Evolutionary conservation across 495 filamentous ascomycete species (phyloP), one percentile per base, ranked within the genome.

Genomic region (Aspergillus haitiensis): DNA sequence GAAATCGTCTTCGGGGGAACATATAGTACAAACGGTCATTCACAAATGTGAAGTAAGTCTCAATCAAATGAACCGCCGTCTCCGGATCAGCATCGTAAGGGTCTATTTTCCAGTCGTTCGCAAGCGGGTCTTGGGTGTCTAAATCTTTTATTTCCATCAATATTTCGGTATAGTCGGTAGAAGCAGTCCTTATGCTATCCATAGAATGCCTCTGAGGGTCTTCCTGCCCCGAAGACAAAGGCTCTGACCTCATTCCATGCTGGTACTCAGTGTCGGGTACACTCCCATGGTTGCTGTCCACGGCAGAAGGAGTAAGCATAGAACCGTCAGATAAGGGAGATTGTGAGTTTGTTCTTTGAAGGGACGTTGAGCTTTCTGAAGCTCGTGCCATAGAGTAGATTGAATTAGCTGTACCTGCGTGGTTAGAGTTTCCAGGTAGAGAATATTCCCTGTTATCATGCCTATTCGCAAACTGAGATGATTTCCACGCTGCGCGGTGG

Each of bases 81-180:
- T 80, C 74, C 0, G 79, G 78, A 52, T 84, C 77, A 27, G 67
- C 69, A 33, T 79, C 79, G 66, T 83, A 88, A 56, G 86, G 84
- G 66, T 92, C 86, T 56, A 80, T 72, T 58, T 84, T 80, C 87
- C 84, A 88, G 55, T 82, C 80, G 32, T 75, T 70, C 27, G 76
- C 68, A 50, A 87, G 67, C 34, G 80, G 79, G 54, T 84, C 81
- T 11, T 73, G 67, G 2, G 66, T 51, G 46, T 67, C 67, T 21
- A 62, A 52, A 10, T 74, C 68, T 15, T 70, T 70, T 39, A 75
- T 56, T 44, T 75, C 72, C 35, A 59, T 68, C 46, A 78, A 47
- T 10, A 76, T 71, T 6, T 75, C 72, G 9, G 66, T 56, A 56
- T 76, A 75, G 48, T 74, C 66, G 6, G 69, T 64, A 3, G 51